Base-by-base conservation (phyloP, 2,329 filamentous ascomycete genomes). In the Pyricularia sp. region DNA sequence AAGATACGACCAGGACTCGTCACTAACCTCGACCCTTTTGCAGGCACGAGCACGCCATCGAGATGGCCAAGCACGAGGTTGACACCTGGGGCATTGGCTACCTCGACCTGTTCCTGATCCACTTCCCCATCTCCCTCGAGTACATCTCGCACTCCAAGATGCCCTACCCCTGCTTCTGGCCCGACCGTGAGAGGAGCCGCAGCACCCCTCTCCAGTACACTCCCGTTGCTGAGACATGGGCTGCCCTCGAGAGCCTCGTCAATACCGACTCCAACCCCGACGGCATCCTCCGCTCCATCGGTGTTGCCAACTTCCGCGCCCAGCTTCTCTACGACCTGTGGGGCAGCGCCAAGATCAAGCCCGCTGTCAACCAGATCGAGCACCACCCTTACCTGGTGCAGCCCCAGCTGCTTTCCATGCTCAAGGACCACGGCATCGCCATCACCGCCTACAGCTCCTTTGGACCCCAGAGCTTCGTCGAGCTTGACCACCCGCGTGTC, bases 341-440 rank as follows among this genome's bases (percentile, higher is more conserved):
- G 58, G 64, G 65, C 63, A 67, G 65, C 77, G 86, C 86, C 67
- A 81, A 82, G 68, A 71, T 81, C 84, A 59, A 85, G 82, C 71
- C 84, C 79, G 64, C 85, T 58, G 83, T 90, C 26, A 74, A 74
- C 72, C 88, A 90, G 80, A 87, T 90, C 78, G 88, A 90, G 79
- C 87, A 89, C 78, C 88, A 90, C 79, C 88, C 88, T 5, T 90
- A 90, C 80, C 84, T 90, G 68, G 84, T 84, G 50, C 88, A 90
- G 79, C 77, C 80, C 65, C 80, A 81, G 6, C 81, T 90, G 64
- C 76, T 90, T 70, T 76, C 83, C 69, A 82, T 87, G 72, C 86
- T 85, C 68, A 81, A 87, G 77, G 81, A 83, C 73, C 78, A 87
- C 73, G 81, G 81, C 64, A 86, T 91, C 70, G 79, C 79, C 64